These are phyloP conservation scores for Kurtzmaniella quercitrusa DNA, from an alignment of 1,139 yeast genomes.

Conservation along the genomic window DNA sequence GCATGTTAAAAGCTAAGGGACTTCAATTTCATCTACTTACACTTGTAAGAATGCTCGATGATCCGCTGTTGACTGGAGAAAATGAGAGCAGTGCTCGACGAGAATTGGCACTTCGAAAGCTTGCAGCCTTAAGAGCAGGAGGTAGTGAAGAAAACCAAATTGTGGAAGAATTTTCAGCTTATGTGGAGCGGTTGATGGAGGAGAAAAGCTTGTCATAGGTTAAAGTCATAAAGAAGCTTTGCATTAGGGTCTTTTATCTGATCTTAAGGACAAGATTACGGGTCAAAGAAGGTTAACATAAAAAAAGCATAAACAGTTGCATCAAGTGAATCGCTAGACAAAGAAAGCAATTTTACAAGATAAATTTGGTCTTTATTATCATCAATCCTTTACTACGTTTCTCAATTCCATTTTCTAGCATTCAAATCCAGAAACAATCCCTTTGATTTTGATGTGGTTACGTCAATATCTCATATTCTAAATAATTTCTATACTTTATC, in stretches of 20 bases:
- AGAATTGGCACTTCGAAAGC: constrained; percentile 56
- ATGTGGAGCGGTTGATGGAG: constrained; percentile 13
- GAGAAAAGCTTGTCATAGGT: neutral
- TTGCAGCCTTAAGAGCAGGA: constrained; percentile 55
- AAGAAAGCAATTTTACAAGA: no score
- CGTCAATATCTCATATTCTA: no score
- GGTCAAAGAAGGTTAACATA: no score
- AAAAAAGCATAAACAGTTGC: no score
- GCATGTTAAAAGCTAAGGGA: constrained; percentile 44
- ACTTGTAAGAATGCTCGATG: constrained; percentile 42
- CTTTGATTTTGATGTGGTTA: no score
- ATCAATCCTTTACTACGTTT: no score
- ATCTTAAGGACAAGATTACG: no score
- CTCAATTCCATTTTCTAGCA: no score
- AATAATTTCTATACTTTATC: no score
- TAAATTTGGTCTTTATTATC: no score
- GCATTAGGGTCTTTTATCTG: neutral
- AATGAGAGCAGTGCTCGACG: constrained; percentile 45
- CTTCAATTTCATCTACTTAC: constrained; percentile 52
- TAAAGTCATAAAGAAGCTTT: neutral
- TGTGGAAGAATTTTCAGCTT: constrained; percentile 55
- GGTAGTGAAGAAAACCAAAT: constrained; percentile 63
- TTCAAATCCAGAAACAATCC: no score
- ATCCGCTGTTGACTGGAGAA: constrained; percentile 43
- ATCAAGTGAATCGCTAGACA: no score